phyloP scores from a whole-genome alignment of 164 flowering plant species.

The Vitis riparia region DNA sequence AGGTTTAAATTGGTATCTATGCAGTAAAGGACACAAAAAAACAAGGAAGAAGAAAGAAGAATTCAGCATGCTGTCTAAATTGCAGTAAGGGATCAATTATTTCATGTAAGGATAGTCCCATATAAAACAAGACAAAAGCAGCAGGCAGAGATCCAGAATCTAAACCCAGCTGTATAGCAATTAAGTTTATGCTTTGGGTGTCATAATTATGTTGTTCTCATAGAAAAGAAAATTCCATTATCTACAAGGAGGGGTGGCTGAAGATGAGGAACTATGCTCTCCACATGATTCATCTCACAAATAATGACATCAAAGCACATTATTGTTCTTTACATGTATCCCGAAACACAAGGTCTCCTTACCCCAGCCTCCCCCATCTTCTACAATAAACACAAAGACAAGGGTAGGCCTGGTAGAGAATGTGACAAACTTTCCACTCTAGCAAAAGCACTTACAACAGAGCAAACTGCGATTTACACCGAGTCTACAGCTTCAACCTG shows the following conservation, averaged over 20 bases:
- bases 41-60: no score
- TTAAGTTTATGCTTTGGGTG: neutral
- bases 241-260: slow-evolving; percentile 9
- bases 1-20: no score
- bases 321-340: neutral
- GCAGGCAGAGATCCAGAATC: neutral
- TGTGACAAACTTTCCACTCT: neutral
- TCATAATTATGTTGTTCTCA: slow-evolving; percentile 5
- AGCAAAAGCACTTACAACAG: slow-evolving; percentile 5
- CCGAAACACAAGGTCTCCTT: neutral
- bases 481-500: slow-evolving; percentile 57
- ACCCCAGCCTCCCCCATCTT: no score
- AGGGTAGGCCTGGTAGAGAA: neutral
- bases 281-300: slow-evolving; percentile 1
- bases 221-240: slow-evolving; percentile 3
- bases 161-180: neutral
- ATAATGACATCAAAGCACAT: slow-evolving; percentile 1
- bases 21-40: no score
- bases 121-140: neutral
- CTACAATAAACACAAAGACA: no score
- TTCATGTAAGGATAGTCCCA: no score
- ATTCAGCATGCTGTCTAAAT: no score
- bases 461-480: slow-evolving; percentile 13
- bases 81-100: no score
- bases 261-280: neutral